Percentiles rank a stretch among this genome's conserved stretches.
Evolutionary conservation across 441 rosid species (phyloP).

Genomic region (Jatropha multifida): DNA sequence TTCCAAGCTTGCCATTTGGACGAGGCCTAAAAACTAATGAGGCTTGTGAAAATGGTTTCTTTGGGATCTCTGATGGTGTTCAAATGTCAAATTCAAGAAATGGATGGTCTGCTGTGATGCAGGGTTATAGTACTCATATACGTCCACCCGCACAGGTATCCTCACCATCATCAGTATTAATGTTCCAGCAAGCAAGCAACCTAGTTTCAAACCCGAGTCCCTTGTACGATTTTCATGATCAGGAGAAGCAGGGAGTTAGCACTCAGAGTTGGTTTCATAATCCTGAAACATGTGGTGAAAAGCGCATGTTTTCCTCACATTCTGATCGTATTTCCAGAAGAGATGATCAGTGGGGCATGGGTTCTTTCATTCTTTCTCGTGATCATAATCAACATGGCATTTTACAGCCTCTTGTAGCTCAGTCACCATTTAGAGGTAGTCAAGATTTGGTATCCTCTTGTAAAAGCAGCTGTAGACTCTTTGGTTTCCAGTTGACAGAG

Average conservation of each 20-base stretch:
- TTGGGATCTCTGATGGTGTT: slow-evolving; percentile 43
- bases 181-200: slow-evolving; percentile 54
- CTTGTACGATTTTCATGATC: slow-evolving; percentile 21
- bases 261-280: slow-evolving; percentile 16
- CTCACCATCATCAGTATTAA: slow-evolving; percentile 79
- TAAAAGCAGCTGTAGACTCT: slow-evolving; percentile 84
- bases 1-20: slow-evolving; percentile 42
- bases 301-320: slow-evolving; percentile 21
- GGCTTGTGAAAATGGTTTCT: slow-evolving; percentile 37
- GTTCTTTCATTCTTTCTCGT: slow-evolving; percentile 23
- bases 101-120: slow-evolving; percentile 53
- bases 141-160: slow-evolving; percentile 48
- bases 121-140: slow-evolving; percentile 36
- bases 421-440: slow-evolving; percentile 28
- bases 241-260: slow-evolving; percentile 23
- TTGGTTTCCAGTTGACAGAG: slow-evolving; percentile 82
- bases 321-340: slow-evolving; percentile 6
- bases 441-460: slow-evolving; percentile 48
- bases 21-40: slow-evolving; percentile 28
- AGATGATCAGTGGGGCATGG: slow-evolving; percentile 21
- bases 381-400: slow-evolving; percentile 27
- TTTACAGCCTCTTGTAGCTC: slow-evolving; percentile 34
- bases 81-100: slow-evolving; percentile 46
- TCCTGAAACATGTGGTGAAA: slow-evolving; percentile 28
- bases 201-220: slow-evolving; percentile 26